Percentiles rank a stretch among this genome's conserved stretches.
Evolutionary conservation across 306 rosid species (phyloP).

Genomic region (Trifolium dubium): DNA sequence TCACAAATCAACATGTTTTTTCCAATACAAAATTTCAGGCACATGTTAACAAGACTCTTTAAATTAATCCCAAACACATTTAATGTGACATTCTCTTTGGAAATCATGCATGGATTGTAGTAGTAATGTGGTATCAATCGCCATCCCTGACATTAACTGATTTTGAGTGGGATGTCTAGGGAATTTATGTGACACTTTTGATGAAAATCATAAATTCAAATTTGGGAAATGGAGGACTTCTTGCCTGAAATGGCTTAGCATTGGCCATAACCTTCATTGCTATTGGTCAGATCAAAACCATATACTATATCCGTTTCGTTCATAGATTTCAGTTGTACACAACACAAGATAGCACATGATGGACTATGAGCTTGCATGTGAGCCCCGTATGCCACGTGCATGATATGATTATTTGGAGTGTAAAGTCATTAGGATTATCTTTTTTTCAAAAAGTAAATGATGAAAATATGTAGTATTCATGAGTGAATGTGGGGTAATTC

Average conservation of each 20-base stretch:
- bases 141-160: conserved; percentile 42
- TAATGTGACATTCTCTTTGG: conserved; percentile 42
- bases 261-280: conserved; percentile 27
- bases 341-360: background rate
- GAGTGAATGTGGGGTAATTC: conserved; percentile 35
- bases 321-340: conserved; percentile 44
- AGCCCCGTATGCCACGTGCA: conserved; percentile 34
- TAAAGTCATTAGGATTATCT: conserved; percentile 10
- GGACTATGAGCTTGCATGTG: conserved; percentile 46
- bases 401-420: conserved; percentile 16
- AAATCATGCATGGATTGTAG: conserved; percentile 27
- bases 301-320: background rate
- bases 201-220: conserved; percentile 48
- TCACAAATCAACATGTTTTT: no score
- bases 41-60: no score
- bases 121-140: conserved; percentile 25
- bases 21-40: no score
- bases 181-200: conserved; percentile 50
- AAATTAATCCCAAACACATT: conserved; percentile 29
- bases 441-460: conserved; percentile 11
- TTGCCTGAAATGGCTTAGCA: conserved; percentile 48
- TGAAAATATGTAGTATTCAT: background rate
- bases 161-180: conserved; percentile 50
- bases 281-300: conserved; percentile 38
- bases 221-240: conserved; percentile 48